Evolutionary conservation across 768 basidiomycete species (phyloP).

Genomic region (Pulveroboletus sp.): DNA sequence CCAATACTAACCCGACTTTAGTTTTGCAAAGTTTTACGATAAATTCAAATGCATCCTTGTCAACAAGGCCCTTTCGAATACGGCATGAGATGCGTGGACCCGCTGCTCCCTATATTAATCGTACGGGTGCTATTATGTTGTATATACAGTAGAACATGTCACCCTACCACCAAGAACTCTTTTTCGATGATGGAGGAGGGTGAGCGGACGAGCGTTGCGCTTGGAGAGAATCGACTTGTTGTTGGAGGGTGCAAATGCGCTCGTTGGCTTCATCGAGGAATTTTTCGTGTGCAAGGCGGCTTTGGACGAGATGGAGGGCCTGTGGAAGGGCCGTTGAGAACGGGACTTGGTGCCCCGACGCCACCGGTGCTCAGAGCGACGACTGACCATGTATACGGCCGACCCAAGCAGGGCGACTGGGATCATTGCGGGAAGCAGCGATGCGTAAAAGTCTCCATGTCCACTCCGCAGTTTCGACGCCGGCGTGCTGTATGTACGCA

Average conservation of each 20-base stretch:
- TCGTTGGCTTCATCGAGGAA: slow-evolving; percentile 60
- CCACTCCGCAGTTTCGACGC: slow-evolving; percentile 33
- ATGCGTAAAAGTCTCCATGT: slow-evolving; percentile 68
- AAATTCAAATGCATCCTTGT: slow-evolving; percentile 62
- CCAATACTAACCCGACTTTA: slow-evolving; percentile 27
- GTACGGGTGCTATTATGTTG: background rate
- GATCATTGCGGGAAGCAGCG: slow-evolving; percentile 72
- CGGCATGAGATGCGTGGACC: slow-evolving; percentile 12
- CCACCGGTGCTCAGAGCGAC: background rate
- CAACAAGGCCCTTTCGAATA: slow-evolving; percentile 38
- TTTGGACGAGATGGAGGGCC: slow-evolving; percentile 66
- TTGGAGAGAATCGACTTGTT: slow-evolving; percentile 46
- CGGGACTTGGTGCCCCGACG: slow-evolving; percentile 10
- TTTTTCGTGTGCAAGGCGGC: slow-evolving; percentile 67
- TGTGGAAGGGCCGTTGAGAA: slow-evolving; percentile 27
- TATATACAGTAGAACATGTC: slow-evolving; percentile 16
- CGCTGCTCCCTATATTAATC: too few species aligned
- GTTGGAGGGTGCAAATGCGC: slow-evolving; percentile 55
- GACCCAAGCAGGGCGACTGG: slow-evolving; percentile 78
- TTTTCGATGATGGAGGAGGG: background rate
- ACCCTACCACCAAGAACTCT: slow-evolving; percentile 18
- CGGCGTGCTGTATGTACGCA: slow-evolving; percentile 6
- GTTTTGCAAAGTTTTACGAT: slow-evolving; percentile 74
- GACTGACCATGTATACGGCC: slow-evolving; percentile 68
- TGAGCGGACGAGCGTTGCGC: slow-evolving; percentile 2